A percentile compares a stretch with the other conserved stretches of the same genome.
These are phyloP conservation scores for Arachis hypogaea DNA, from an alignment of 306 rosid species.

Conservation along the genomic window DNA sequence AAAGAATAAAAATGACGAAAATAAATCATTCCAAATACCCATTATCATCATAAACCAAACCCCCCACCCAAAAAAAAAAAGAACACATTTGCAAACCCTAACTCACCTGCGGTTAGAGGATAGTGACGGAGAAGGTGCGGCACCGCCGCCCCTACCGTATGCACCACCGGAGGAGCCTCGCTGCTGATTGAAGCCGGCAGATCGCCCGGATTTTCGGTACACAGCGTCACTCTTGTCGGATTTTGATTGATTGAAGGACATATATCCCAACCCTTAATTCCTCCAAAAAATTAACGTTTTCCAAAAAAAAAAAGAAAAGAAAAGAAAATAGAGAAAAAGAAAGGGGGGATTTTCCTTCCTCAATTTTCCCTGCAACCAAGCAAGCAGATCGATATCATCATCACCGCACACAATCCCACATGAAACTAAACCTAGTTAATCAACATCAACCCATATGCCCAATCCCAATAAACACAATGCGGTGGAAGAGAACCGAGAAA, in stretches of 20 bases:
- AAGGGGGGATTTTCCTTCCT: constrained; percentile 5
- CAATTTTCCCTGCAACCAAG: constrained; percentile 61
- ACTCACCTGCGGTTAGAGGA: constrained; percentile 64
- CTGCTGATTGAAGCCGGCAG: constrained; percentile 76
- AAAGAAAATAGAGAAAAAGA: not conserved
- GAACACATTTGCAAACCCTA: constrained; percentile 29
- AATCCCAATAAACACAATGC: not conserved
- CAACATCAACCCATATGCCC: not conserved
- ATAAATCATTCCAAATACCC: constrained; percentile 9
- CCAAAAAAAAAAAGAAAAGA: not conserved
- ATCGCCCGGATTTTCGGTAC: constrained; percentile 76
- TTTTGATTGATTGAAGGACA: constrained; percentile 98
- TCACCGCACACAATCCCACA: constrained; percentile 9
- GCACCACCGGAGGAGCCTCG: constrained; percentile 64
- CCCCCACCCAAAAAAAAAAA: not conserved
- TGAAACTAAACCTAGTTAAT: not conserved
- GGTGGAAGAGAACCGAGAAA: not conserved
- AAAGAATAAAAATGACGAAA: not conserved
- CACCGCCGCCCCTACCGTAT: constrained; percentile 65
- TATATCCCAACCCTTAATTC: constrained; percentile 78
- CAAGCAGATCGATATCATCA: constrained; percentile 48
- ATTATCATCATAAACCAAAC: not conserved
- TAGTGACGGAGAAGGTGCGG: constrained; percentile 69
- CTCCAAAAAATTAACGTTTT: constrained; percentile 40
- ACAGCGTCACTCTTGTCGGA: constrained; percentile 79